Percentiles rank a stretch among this genome's conserved stretches.
These are phyloP conservation scores for Beta lomatogona DNA, from an alignment of 179 eudicot species.

Conservation along the genomic window DNA sequence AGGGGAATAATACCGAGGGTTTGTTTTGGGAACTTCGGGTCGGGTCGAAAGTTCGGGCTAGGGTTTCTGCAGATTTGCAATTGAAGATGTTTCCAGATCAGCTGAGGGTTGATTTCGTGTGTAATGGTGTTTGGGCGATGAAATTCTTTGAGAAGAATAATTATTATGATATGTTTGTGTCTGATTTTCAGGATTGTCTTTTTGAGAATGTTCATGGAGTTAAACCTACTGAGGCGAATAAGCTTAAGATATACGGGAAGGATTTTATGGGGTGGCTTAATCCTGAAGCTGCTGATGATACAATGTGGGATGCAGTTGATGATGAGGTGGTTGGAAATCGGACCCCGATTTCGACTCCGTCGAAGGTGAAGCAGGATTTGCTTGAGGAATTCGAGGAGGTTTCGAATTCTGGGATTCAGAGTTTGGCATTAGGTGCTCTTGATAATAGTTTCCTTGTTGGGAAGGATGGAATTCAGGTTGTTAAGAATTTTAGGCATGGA, in stretches of 20 bases:
- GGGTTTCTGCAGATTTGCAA: constrained; percentile 72
- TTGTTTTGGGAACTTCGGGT: constrained; percentile 58
- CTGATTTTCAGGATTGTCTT: constrained; percentile 56
- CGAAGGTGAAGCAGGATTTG: constrained; percentile 50
- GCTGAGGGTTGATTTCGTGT: constrained; percentile 67
- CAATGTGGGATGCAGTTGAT: constrained; percentile 89
- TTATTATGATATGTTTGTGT: constrained; percentile 53
- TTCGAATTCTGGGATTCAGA: constrained; percentile 69
- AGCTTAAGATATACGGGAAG: constrained; percentile 71
- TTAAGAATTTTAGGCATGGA: constrained; percentile 91
- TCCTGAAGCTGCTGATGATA: constrained; percentile 73
- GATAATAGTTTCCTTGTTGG: constrained; percentile 91
- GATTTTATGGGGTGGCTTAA: constrained; percentile 83
- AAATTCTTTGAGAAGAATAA: constrained; percentile 48
- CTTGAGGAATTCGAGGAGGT: constrained; percentile 89
- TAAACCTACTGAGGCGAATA: constrained; percentile 56
- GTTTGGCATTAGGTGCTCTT: constrained; percentile 89
- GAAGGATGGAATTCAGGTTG: constrained; percentile 82
- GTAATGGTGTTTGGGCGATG: constrained; percentile 76
- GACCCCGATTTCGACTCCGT: constrained; percentile 5
- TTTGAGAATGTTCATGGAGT: constrained; percentile 78
- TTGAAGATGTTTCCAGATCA: constrained; percentile 82
- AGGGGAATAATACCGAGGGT: constrained; percentile 4
- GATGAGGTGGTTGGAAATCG: constrained; percentile 30
- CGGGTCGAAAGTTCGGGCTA: constrained; percentile 58